A percentile compares a stretch with the other conserved stretches of the same genome.
Evolutionary conservation across 2,329 filamentous ascomycete genomes (phyloP).

Genomic region (Cladosporium sp.): DNA sequence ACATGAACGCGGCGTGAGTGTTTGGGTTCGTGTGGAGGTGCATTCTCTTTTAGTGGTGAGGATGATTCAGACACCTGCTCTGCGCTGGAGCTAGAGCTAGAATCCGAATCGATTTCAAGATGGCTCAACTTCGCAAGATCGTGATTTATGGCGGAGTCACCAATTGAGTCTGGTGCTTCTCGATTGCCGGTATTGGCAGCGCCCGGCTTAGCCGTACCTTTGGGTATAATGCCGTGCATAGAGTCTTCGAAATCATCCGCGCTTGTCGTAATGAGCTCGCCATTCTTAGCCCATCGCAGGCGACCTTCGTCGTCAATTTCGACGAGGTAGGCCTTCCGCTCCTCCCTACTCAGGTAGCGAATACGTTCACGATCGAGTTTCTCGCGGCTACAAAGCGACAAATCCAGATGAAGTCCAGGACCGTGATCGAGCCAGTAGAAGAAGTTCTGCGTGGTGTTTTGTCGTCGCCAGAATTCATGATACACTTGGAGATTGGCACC

Average conservation of each 20-base stretch:
- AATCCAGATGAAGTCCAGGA: slow-evolving; percentile 67
- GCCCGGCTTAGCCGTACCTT: slow-evolving; percentile 44
- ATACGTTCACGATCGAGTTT: slow-evolving; percentile 76
- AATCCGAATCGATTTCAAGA: slow-evolving; percentile 11
- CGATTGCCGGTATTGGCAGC: slow-evolving; percentile 27
- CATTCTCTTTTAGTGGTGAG: slow-evolving; percentile 35
- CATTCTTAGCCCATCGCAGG: slow-evolving; percentile 84
- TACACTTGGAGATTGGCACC: slow-evolving; percentile 79
- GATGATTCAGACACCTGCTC: slow-evolving; percentile 16
- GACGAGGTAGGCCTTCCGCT: slow-evolving; percentile 78
- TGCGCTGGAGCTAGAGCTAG: slow-evolving; percentile 12
- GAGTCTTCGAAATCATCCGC: slow-evolving; percentile 74
- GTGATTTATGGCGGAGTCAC: not conserved
- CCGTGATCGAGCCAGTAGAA: slow-evolving; percentile 91
- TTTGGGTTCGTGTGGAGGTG: slow-evolving; percentile 55
- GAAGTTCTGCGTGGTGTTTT: slow-evolving; percentile 75
- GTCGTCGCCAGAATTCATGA: slow-evolving; percentile 78
- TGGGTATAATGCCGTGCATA: slow-evolving; percentile 60
- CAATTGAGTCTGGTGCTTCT: slow-evolving; percentile 18
- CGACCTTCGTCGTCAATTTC: slow-evolving; percentile 71
- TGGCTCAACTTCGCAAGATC: slow-evolving; percentile 9
- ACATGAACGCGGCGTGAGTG: slow-evolving; percentile 62
- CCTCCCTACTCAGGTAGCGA: slow-evolving; percentile 80
- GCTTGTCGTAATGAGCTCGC: slow-evolving; percentile 73
- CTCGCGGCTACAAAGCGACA: slow-evolving; percentile 71